These are phyloP conservation scores for Alternaria sp. DNA, from an alignment of 2,329 filamentous ascomycete genomes.

Conservation along the genomic window DNA sequence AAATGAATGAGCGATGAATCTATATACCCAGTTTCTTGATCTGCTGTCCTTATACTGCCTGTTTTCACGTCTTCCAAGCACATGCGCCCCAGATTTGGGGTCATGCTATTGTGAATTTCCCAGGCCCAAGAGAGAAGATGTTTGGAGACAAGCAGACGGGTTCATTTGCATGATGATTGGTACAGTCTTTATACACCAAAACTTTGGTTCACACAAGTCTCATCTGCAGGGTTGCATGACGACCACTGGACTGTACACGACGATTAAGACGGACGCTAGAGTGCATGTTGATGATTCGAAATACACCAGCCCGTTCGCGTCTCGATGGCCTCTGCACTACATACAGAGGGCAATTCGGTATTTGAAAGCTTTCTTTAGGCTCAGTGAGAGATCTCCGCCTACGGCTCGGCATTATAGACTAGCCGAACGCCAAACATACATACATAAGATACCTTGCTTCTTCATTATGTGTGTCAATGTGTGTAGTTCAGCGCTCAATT, in stretches of 20 bases:
- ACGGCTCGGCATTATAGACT: not conserved
- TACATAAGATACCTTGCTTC: not conserved
- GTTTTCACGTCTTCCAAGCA: not conserved
- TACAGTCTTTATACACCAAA: not conserved
- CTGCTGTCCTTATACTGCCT: not conserved
- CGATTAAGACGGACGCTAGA: not conserved
- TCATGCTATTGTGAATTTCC: not conserved
- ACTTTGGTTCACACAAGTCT: not conserved
- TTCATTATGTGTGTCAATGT: not conserved
- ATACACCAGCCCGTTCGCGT: not conserved
- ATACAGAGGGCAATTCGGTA: not conserved
- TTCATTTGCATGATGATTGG: not conserved
- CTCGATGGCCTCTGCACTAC: not conserved
- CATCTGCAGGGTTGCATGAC: not conserved
- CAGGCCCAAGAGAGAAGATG: not conserved
- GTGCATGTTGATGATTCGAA: not conserved
- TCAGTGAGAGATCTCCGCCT: not conserved
- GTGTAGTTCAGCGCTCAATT: not conserved
- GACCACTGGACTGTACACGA: not conserved
- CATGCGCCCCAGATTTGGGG: not conserved
- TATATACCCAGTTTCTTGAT: not conserved
- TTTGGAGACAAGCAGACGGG: not conserved
- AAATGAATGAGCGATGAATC: slow-evolving; percentile 3
- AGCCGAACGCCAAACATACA: not conserved
- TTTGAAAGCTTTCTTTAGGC: not conserved